A percentile compares a stretch with the other conserved stretches of the same genome.
phyloP scores from a whole-genome alignment of 768 basidiomycete species.

The Kwoniella sp. region DNA sequence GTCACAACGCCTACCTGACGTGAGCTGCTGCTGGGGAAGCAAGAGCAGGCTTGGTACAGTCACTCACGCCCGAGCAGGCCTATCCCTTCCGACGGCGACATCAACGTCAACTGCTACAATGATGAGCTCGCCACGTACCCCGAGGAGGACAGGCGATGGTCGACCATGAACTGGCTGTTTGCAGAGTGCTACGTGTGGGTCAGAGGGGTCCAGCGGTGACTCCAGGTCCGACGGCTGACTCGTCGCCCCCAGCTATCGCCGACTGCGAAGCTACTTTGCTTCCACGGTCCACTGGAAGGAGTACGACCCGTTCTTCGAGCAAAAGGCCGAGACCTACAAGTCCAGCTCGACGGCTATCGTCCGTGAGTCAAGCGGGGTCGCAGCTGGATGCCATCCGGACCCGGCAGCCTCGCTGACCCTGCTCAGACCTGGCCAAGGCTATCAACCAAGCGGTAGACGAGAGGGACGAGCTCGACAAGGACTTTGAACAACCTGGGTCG shows the following conservation, averaged over 20 bases:
- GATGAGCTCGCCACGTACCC: conserved; percentile 59
- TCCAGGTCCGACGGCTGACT: neutral
- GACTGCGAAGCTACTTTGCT: conserved; percentile 68
- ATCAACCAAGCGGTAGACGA: conserved; percentile 36
- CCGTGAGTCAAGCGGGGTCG: conserved; percentile 58
- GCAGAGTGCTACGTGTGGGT: conserved; percentile 66
- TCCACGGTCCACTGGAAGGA: conserved; percentile 64
- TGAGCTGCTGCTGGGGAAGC: conserved; percentile 51
- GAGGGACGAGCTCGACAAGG: conserved; percentile 29
- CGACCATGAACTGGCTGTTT: conserved; percentile 89
- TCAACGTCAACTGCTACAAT: conserved; percentile 72
- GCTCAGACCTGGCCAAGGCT: conserved; percentile 42
- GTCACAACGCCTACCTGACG: conserved; percentile 66
- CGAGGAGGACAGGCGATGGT: conserved; percentile 63
- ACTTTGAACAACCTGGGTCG: conserved; percentile 29
- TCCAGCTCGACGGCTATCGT: conserved; percentile 72
- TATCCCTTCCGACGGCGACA: conserved; percentile 71
- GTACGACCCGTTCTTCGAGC: conserved; percentile 76
- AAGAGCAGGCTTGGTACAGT: neutral
- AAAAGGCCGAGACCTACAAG: conserved; percentile 77
- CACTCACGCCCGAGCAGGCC: conserved; percentile 53
- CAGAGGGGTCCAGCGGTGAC: no score
- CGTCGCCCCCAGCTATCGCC: conserved; percentile 63
- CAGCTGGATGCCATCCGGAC: neutral
- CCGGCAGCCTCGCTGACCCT: neutral